A percentile compares a stretch with the other conserved stretches of the same genome.
Conservation (phyloP, 148 eudicot genomes). For the Vaccinium vitisidaea region DNA sequence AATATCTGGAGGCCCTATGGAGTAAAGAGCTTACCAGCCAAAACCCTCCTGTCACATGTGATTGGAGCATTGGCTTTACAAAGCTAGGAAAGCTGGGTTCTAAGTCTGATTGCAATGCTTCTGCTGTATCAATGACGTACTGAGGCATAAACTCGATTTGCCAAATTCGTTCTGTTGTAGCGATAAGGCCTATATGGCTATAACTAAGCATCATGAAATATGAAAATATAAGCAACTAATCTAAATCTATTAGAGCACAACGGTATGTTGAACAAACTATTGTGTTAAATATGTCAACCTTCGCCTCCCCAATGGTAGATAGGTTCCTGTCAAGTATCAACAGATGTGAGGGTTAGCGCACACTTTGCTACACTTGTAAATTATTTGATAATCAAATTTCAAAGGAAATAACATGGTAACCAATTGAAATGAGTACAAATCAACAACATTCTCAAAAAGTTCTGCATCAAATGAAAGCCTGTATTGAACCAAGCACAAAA, state of each 20-base stretch:
- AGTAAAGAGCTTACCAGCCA: conserved; percentile 53
- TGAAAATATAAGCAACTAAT: background rate
- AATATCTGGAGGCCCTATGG: background rate
- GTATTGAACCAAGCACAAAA: background rate
- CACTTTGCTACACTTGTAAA: background rate
- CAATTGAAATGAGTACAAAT: background rate
- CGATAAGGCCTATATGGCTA: conserved; percentile 16
- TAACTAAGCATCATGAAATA: background rate
- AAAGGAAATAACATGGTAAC: background rate
- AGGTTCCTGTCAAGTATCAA: conserved; percentile 37
- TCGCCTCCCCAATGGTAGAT: conserved; percentile 32
- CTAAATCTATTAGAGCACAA: background rate
- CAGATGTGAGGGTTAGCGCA: background rate
- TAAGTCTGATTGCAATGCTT: conserved; percentile 34
- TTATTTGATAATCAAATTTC: background rate
- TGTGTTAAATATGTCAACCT: conserved; percentile 32
- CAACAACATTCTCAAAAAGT: background rate
- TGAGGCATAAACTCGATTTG: conserved; percentile 50
- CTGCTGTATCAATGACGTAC: conserved; percentile 47
- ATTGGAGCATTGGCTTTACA: conserved; percentile 83
- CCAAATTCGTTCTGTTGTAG: conserved; percentile 38
- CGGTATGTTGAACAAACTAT: background rate
- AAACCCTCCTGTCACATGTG: conserved; percentile 85
- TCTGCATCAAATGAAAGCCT: background rate
- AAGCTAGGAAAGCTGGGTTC: conserved; percentile 49